Base-by-base conservation (phyloP, 176 grass and related monocot genomes). In the Areca catechu region DNA sequence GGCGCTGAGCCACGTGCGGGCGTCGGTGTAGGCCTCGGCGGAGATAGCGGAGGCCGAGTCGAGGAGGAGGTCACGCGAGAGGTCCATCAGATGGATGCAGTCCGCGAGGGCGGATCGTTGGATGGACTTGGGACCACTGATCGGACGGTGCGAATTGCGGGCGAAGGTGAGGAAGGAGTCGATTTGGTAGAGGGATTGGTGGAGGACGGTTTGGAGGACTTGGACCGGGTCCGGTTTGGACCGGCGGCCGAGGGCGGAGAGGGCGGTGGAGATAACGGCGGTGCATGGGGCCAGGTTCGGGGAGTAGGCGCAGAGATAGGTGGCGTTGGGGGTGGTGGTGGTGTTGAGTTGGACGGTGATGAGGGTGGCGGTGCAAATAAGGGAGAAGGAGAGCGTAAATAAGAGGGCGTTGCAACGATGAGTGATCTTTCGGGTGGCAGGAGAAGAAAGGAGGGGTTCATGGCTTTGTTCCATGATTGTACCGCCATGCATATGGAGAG, bases 1-100 rank as follows among this genome's bases (percentile, higher is more conserved):
- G 5, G 66, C 81, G 30, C 74, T 81, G 48, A 89, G 77, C 86
- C 81, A 89, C 12, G 81, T 79, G 30, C 71, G 20, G 20, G 73
- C 86, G 67, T 89, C 86, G 37, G 47, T 5, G 70, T 19, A 15
- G 24, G 60, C 27, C 16, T 68, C 66, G 48, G 21, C 52, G 43
- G 53, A 70, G 57, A 27, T 51, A 27, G 27, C 43, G 20, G 54
- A 50, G 25, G 16, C 62, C 23, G 72, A 63, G 20, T 15, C 19
- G 57, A 83, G 51, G 58, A 61, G 3, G 29, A 79, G 84, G 47
- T 88, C 76, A 49, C 62, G 79, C 24, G 80, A 73, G 54, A 83
- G 85, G 3, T 50, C 67, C 61, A 88, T 24, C 17, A 88, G 71
- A 28, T 83, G 67, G 49, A 73, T 65, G 63, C 80, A 88, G 57